phyloP scores from a whole-genome alignment of 768 basidiomycete genomes.

The Trametes cinnabarina region DNA sequence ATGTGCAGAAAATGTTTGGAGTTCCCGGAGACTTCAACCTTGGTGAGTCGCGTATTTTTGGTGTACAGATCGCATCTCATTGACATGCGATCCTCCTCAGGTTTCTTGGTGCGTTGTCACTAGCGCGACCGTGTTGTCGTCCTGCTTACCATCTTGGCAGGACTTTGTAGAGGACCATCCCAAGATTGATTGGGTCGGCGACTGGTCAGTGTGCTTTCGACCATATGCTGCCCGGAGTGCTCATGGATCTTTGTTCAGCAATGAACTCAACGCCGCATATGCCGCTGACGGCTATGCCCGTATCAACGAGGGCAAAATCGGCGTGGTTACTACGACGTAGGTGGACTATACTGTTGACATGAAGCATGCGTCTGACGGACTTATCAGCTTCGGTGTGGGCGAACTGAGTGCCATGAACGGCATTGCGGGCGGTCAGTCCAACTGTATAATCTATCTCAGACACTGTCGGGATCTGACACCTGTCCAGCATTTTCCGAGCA shows the following conservation, averaged over 20 bases:
- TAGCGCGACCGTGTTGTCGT: not conserved
- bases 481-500: conserved; percentile 75
- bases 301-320: conserved; percentile 70
- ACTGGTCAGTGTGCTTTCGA: conserved; percentile 54
- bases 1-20: conserved; percentile 74
- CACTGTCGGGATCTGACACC: too few relatives aligned
- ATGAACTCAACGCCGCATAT: conserved; percentile 85
- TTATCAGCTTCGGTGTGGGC: conserved; percentile 81
- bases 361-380: not conserved
- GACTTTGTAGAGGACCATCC: conserved; percentile 82
- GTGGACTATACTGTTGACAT: conserved; percentile 2
- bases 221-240: not conserved
- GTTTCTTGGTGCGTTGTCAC: conserved; percentile 45
- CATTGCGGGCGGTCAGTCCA: conserved; percentile 62
- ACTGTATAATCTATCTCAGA: too few relatives aligned
- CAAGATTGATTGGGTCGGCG: conserved; percentile 81
- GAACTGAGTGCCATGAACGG: conserved; percentile 87
- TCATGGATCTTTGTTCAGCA: conserved; percentile 39
- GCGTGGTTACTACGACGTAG: conserved; percentile 79
- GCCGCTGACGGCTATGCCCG: conserved; percentile 94
- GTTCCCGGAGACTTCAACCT: conserved; percentile 89
- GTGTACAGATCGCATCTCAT: not conserved
- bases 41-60: conserved; percentile 31
- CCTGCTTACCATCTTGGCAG: conserved; percentile 34
- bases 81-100: not conserved